Percentiles rank a stretch among this genome's conserved stretches.
Conservation (phyloP, 2,329 filamentous ascomycete species). For the Cladophialophora bantiana region DNA sequence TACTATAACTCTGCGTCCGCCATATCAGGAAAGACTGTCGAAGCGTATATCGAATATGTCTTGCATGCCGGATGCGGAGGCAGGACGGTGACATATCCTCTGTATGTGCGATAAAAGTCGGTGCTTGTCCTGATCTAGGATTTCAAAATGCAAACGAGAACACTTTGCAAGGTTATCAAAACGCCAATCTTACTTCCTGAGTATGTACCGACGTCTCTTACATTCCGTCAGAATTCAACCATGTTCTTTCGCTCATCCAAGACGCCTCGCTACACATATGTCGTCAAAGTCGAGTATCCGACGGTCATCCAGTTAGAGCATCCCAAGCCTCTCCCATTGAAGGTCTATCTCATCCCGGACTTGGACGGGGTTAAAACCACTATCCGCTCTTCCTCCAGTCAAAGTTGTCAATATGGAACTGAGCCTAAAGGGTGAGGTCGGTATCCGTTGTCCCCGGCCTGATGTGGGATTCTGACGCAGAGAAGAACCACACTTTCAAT, state of each 20-base stretch:
- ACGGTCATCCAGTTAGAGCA: slow-evolving; percentile 7
- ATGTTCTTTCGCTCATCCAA: background rate
- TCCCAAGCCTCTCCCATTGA: slow-evolving; percentile 7
- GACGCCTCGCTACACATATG: slow-evolving; percentile 2
- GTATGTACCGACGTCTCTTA: background rate
- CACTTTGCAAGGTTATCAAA: background rate
- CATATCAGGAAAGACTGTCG: background rate
- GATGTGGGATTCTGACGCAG: background rate
- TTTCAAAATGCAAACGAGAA: background rate
- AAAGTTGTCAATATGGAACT: background rate
- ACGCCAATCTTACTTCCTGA: background rate
- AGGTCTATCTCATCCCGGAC: slow-evolving; percentile 9
- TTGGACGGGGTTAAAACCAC: background rate
- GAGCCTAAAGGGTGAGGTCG: background rate
- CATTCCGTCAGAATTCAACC: slow-evolving; percentile 3
- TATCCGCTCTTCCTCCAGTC: background rate
- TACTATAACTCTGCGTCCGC: slow-evolving; percentile 3
- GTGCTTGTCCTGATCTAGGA: background rate
- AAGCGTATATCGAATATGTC: slow-evolving; percentile 11
- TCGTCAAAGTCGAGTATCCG: slow-evolving; percentile 14
- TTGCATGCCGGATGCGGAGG: background rate
- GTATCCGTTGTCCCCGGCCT: slow-evolving; percentile 8
- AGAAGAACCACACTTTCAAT: background rate
- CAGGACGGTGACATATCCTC: background rate
- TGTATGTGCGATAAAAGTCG: background rate